phyloP scores from a whole-genome alignment of 495 filamentous ascomycete species.

The Evernia prunastri region DNA sequence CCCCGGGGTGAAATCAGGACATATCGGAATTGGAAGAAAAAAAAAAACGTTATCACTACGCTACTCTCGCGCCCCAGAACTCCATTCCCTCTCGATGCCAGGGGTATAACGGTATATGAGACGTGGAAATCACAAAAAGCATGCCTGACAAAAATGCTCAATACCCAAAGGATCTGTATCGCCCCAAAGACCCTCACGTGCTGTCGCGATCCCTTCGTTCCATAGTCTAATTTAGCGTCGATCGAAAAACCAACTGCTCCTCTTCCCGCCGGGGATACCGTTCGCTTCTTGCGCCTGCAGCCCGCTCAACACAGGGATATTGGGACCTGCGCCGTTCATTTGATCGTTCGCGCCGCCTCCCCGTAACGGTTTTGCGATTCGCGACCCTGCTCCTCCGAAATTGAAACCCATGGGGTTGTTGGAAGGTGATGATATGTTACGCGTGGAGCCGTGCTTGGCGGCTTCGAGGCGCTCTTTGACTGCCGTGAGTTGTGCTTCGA shows the following conservation, averaged over 20 bases:
- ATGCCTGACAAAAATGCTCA: not conserved
- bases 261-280: constrained; percentile 20
- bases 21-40: no score
- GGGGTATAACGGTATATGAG: constrained; percentile 1
- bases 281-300: constrained; percentile 43
- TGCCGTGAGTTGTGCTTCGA: constrained; percentile 91
- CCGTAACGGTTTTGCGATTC: constrained; percentile 94
- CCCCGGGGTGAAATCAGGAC: no score
- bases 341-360: constrained; percentile 62
- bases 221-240: constrained; percentile 29
- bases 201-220: not conserved
- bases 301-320: constrained; percentile 23
- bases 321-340: constrained; percentile 33
- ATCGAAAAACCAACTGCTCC: constrained; percentile 34
- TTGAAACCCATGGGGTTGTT: constrained; percentile 60
- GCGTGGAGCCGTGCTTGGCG: constrained; percentile 75
- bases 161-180: not conserved
- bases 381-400: constrained; percentile 64
- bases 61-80: not conserved
- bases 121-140: not conserved
- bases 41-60: no score
- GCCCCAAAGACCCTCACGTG: not conserved
- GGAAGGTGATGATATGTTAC: constrained; percentile 61
- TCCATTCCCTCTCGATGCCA: not conserved
- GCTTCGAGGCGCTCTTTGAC: constrained; percentile 97